Percentiles rank a stretch among this genome's conserved stretches.
Evolutionary conservation across 306 rosid species (phyloP).

Genomic region (Castanea sativa): DNA sequence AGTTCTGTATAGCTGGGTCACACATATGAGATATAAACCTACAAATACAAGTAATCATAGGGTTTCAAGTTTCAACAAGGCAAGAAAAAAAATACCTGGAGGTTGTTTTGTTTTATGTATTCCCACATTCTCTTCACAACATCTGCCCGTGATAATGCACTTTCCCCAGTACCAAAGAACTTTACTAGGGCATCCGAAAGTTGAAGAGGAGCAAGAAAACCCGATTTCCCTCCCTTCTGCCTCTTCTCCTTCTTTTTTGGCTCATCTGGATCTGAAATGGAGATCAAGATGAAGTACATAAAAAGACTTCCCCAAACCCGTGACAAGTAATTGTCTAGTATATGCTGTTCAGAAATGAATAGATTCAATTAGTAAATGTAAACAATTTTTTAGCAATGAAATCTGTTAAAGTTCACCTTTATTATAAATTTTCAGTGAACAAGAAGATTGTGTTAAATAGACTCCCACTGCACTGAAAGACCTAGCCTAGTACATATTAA

Average conservation of each 20-base stretch:
- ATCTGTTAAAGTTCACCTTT: not conserved
- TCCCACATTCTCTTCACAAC: conserved; percentile 76
- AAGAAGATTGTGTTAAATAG: not conserved
- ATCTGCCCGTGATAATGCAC: conserved; percentile 53
- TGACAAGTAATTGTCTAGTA: conserved; percentile 7
- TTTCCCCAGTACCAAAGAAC: conserved; percentile 75
- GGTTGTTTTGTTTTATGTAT: conserved; percentile 69
- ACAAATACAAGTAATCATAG: not conserved
- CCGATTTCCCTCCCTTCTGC: conserved; percentile 66
- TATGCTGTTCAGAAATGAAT: not conserved
- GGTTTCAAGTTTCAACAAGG: not conserved
- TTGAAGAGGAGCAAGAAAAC: conserved; percentile 74
- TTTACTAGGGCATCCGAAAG: conserved; percentile 68
- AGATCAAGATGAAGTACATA: conserved; percentile 6
- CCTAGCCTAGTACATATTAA: not conserved
- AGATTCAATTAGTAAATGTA: not conserved
- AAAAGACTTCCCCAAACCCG: not conserved
- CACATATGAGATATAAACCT: not conserved
- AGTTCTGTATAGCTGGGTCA: too few species aligned
- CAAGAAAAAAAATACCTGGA: conserved; percentile 57
- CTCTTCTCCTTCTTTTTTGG: conserved; percentile 53
- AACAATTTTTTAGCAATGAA: not conserved
- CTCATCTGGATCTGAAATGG: conserved; percentile 45
- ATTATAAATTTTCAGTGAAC: not conserved
- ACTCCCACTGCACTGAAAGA: not conserved